Base-by-base conservation (phyloP, 2,329 filamentous ascomycete species). In the Ceratocystis harringtonii region DNA sequence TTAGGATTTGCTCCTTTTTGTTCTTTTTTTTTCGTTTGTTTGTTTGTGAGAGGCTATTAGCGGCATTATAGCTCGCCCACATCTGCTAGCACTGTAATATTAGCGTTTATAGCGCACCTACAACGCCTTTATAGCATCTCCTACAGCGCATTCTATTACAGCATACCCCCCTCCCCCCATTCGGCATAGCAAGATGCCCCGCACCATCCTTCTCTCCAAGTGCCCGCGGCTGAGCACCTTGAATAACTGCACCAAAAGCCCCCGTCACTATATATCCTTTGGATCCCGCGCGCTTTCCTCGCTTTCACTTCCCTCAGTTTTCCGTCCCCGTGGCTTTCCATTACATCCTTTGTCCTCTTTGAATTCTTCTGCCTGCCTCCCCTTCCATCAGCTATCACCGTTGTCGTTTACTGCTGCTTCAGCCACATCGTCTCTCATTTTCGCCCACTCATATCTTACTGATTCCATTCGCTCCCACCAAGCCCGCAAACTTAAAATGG, bases 401-500 rank as follows among this genome's bases (percentile, higher is more conserved):
- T 65, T 65, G 36, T 43, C 58, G 66, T 57, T 63, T 65, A 36
- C 25, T 8, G 61, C 25, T 15, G 61, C 17, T 12, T 32, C 25
- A 28, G 30, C 52, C 8, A 36, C 63, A 6, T 28, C 63, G 25
- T 50, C 43, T 65, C 30, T 65, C n/a, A n/a, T 41, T 36, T 45
- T 66, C 45, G 19, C 65, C 68, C 76, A 76, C 70, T 70, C 76
- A 17, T 84, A 84, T 69, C 78, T 84, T 44, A 80, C 80, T 72
- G 75, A 79, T 70, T 75, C 80, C 69, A 73, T 82, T 70, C 78
- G 79, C 72, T 70, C 74, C 61, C 83, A 85, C 71, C 84, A 86
- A 80, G 79, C 82, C 72, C 81, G 78, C 78, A 88, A 84, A 75
- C 36, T 67, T 22, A 67, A 44, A 17, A 96, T 96, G 89, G 90